Base-by-base conservation (phyloP, 192 early-diverging fungal species). In the Entophlyctis luteolus region DNA sequence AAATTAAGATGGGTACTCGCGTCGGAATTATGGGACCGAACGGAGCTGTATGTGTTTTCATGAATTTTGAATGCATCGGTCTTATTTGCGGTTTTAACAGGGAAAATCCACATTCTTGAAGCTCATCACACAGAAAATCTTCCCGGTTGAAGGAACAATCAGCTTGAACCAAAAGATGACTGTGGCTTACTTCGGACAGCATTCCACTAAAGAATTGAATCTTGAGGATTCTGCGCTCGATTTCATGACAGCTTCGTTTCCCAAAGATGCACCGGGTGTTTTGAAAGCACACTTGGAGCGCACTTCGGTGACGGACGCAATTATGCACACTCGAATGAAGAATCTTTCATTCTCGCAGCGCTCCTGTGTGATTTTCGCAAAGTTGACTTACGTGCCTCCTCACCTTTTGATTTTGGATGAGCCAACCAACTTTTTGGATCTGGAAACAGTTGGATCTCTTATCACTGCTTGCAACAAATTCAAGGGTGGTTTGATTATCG, bases 101-200 rank as follows among this genome's bases (percentile, higher is more conserved):
- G 63, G 63, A 25, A 66, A 66, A 38, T 90, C 89, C 1, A 92
- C 91, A 25, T 78, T 89, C 76, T 87, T 92, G 77, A 92, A 92
- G 75, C 56, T 91, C 23, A 59, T 92, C 48, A 89, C 87, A 46
- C 90, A 88, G 52, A 87, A 91, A 76, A 72, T 85, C 38, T 66
- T 76, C 8, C 77, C 89, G 28, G 79, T 84, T 70, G 74, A 77
- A 23, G 90, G 90, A 71, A 79, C 77, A 18, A 81, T 90, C 35
- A 86, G 80, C 81, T 79, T 86, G 72, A 88, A 92, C 74, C 86
- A 87, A 74, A 89, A 88, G 70, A 76, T 91, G 32, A 86, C 89
- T 82, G 82, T 92, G 62, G 90, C 89, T 53, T 91, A 91, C 76
- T 87, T 92, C 65, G 88, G 88, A 18, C 91, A 92, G 70, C 91